Evolutionary conservation across 2,329 filamentous ascomycete species (phyloP), one percentile per base, ranked within the genome.

Genomic region (Apiospora rasikravindrae): DNA sequence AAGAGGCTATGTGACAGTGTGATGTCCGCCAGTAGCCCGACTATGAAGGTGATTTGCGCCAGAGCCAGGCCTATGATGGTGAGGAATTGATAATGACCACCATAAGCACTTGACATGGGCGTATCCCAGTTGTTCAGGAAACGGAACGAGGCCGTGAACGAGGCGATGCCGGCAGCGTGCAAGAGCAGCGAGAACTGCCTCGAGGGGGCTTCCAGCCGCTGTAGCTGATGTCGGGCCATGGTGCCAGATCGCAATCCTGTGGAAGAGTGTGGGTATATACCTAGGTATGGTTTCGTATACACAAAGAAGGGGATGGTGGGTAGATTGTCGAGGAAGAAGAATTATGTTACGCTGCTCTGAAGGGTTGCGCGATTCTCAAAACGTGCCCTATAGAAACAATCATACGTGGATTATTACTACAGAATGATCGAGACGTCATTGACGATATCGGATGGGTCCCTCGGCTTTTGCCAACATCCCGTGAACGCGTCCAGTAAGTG

Each of bases 41-140:
- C 81, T 69, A 81, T 76, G 79, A 94, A 94, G 69, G 90, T 92
- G 66, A 86, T 75, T 14, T 89, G 85, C 0, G 91, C 87, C 33
- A 92, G 83, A 1, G 86, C 83, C 61, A 94, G 87, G 37, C 92
- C 92, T 72, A 94, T 88, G 78, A 94, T 94, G 75, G 92, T 95
- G 44, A 95, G 86, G 77, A 92, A 94, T 80, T 93, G 91, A 74
- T 91, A 88, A 78, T 93, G 88, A 82, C 91, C 87, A 72, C 92
- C 92, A 76, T 91, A 93, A 1, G 89, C 86, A 0, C 85, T 82
- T 69, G 87, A 87, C 64, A 91, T 86, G 69, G 84, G 81, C 14
- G 84, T 87, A 1, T 88, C 86, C 81, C 85, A 88, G 16, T 77
- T 74, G 22, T 80, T 76, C 2, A 91, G 82, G 76, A 87, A 89